Evolutionary conservation across 495 filamentous ascomycete species (phyloP).

Genomic region (Niebla homalea): DNA sequence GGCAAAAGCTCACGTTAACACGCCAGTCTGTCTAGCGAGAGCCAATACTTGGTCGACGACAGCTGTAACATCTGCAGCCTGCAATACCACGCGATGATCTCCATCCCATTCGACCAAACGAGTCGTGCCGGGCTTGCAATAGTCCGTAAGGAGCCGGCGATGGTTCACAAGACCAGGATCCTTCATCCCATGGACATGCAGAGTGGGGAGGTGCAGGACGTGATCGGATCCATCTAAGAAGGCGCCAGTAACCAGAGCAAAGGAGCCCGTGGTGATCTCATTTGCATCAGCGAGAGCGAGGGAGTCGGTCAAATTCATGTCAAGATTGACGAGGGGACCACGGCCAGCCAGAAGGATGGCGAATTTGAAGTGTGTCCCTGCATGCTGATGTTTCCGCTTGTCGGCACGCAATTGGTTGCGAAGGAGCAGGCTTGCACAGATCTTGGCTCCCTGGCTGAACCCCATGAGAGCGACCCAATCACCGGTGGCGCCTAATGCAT

Average conservation of each 20-base stretch:
- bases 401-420: constrained; percentile 14
- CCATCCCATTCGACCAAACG: constrained; percentile 49
- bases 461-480: constrained; percentile 46
- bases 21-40: too few species aligned
- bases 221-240: background rate
- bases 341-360: constrained; percentile 42
- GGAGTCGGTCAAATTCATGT: constrained; percentile 9
- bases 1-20: too few species aligned
- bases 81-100: constrained; percentile 44
- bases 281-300: constrained; percentile 19
- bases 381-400: background rate
- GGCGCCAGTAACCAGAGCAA: constrained; percentile 2
- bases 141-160: constrained; percentile 33
- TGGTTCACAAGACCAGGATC: constrained; percentile 43
- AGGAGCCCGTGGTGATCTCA: constrained; percentile 20
- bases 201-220: constrained; percentile 31
- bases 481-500: constrained; percentile 20
- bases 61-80: constrained; percentile 37
- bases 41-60: constrained; percentile 33
- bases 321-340: constrained; percentile 38
- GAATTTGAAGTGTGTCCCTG: constrained; percentile 13
- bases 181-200: constrained; percentile 49
- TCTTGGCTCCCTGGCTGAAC: constrained; percentile 45
- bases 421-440: constrained; percentile 31
- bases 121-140: constrained; percentile 31